phyloP scores from a whole-genome alignment of 352 stramenopile species.

The Pythium rhizo-oryzae region DNA sequence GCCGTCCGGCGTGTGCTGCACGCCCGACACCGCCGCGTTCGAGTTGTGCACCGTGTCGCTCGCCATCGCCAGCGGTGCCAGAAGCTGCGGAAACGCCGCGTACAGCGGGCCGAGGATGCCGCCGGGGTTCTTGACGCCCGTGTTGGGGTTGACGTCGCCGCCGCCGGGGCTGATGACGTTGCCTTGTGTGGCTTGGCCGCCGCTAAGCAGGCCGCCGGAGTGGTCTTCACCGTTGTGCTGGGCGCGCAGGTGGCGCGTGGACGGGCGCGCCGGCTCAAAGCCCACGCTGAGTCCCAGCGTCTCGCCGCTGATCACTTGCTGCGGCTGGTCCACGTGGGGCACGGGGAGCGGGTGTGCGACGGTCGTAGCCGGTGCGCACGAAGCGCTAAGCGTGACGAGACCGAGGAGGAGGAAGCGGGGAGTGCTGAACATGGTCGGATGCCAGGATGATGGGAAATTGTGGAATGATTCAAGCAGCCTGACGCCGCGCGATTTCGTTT shows the following conservation, averaged over 20 bases:
- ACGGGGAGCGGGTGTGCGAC: background rate
- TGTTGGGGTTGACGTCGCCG: conserved; percentile 9
- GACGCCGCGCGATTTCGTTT: too few relatives aligned
- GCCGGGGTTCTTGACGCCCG: conserved; percentile 14
- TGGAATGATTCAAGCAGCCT: too few relatives aligned
- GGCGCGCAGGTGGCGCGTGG: background rate
- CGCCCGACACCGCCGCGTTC: conserved; percentile 16
- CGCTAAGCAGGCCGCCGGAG: background rate
- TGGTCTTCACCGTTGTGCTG: conserved; percentile 1
- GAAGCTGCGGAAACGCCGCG: conserved; percentile 6
- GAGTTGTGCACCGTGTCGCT: conserved; percentile 22
- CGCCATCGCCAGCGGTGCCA: conserved; percentile 17
- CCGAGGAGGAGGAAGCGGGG: background rate
- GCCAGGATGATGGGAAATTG: background rate
- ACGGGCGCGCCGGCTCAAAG: background rate
- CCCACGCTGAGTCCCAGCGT: background rate
- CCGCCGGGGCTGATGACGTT: conserved; percentile 2
- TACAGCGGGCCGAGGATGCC: conserved; percentile 18
- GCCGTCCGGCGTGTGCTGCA: conserved; percentile 26
- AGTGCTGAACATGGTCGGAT: background rate
- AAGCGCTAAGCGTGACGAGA: background rate
- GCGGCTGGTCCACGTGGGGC: background rate
- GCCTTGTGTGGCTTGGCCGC: background rate
- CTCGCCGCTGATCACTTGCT: background rate
- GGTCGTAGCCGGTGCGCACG: background rate